Evolutionary conservation across 2,329 filamentous ascomycete species (phyloP).

Genomic region (Xylariaceae sp.): DNA sequence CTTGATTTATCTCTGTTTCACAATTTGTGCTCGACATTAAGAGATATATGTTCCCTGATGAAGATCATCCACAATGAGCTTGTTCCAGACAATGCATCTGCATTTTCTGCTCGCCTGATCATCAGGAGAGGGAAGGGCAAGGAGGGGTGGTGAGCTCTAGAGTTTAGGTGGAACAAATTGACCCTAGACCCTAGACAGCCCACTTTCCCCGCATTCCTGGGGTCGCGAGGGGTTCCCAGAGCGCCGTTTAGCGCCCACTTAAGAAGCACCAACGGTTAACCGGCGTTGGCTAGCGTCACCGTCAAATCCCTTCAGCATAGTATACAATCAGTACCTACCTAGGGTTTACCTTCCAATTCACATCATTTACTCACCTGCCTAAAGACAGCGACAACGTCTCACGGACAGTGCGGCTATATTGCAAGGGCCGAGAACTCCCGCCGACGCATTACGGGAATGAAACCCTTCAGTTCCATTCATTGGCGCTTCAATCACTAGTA

Average conservation of each 20-base stretch:
- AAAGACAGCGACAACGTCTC: constrained; percentile 10
- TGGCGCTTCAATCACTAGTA: not conserved
- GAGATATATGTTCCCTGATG: no score
- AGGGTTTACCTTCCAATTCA: not conserved
- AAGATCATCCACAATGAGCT: no score
- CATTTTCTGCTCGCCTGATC: constrained; percentile 2
- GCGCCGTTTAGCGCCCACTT: not conserved
- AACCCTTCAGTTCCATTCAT: constrained; percentile 10
- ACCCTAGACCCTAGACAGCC: not conserved
- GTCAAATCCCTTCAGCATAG: no score
- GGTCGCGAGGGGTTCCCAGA: constrained; percentile 6
- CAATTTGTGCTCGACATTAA: no score
- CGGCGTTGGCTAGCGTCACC: no score
- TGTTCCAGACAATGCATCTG: not conserved
- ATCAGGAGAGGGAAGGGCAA: constrained; percentile 16
- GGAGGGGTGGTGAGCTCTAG: no score
- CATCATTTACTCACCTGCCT: constrained; percentile 5
- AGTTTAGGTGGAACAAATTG: no score
- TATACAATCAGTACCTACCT: not conserved
- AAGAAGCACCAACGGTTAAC: no score
- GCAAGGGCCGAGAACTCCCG: constrained; percentile 24
- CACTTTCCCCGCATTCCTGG: constrained; percentile 19
- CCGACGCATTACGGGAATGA: constrained; percentile 9
- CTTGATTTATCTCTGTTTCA: no score
- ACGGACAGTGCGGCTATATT: constrained; percentile 19